Base-by-base conservation (phyloP, 176 grass and related monocot species). In the Triticum dicoccoides region DNA sequence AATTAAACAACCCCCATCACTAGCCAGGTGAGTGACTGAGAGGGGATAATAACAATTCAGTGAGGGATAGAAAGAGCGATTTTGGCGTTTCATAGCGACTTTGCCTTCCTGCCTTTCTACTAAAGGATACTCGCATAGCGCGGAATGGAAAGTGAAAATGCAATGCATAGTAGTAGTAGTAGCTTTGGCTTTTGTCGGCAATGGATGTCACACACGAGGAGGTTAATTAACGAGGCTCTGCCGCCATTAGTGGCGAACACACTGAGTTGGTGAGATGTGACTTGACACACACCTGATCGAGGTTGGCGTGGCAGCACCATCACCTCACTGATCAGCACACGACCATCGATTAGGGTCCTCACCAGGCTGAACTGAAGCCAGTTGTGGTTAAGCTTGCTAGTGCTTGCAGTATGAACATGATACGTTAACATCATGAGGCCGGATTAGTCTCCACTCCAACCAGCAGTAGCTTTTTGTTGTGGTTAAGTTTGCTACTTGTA, bases 1-100 rank as follows among this genome's bases (percentile, higher is more conserved):
- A 24, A 24, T 83, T 89, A 91, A 87, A 87, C 27, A 84, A 82
- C 18, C 52, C 42, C 11, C 63, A 70, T 49, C 52, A 14, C 23
- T 75, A 8, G 44, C 42, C 37, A 38, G 37, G 24, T 24, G 24
- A 24, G 37, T 38, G 37, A 4, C 21, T 0, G 39, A 47, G 17
- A 27, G 9, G 1, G 18, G 18, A 10, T 5, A 12, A n/a, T 3
- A 41, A 42, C 37, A 74, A 37, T 29, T 27, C n/a, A 74, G n/a
- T 0, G 18, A 39, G 14, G 49, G 68, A 11, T 54, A 0, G 2
- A 35, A 39, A 30, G 73, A 3, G 61, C 69, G 33, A 70, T 59
- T 23, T 59, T 61, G 82, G 84, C 51, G 47, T 82, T 77, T 77
- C 85, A 2, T 14, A 51, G 47, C 74, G 61, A 34, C 76, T 32